Evolutionary conservation across 306 rosid species (phyloP), one percentile per base, ranked within the genome.

Genomic region (Dryas drummondii): DNA sequence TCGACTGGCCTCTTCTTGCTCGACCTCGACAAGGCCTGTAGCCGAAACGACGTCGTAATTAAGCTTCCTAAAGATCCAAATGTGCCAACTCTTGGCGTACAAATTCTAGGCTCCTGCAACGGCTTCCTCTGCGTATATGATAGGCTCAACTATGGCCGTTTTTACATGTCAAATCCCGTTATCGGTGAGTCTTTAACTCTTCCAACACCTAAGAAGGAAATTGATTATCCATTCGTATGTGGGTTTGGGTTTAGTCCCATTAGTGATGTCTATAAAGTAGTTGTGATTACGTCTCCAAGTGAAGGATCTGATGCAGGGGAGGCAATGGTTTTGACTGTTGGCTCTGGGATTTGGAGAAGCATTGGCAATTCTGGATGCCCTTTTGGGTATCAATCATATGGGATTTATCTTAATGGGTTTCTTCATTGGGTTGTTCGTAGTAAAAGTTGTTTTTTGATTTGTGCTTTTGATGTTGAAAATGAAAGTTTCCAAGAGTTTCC

Each of bases 171-270:
- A 16, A 66, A 66, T 14, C 71, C 71, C 17, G 51, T 66, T 22
- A 46, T 47, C 16, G 54, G 41, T 47, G 71, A 66, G 55, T 47
- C 55, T 12, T 2, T 66, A 47, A 5, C 55, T n/a, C 40, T 66
- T 66, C 17, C 71, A 17, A 11, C 7, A 19, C 54, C 10, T 66
- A 27, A 8, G 5, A 58, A 19, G 71, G 55, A 11, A 6, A 17
- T 66, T 46, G 71, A 22, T 19, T 47, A 10, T 19, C 55, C 51
- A 3, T 65, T 45, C 47, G 54, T 66, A 10, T 47, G 4, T 5
- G 71, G 71, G 41, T 66, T 66, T 47, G 71, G 71, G 55, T 66
- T 46, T 66, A 17, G 71, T 19, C 56, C 71, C 4, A 17, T 6
- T 5, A 27, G 10, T 67, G 71, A 27, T 50, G 71, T 22, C 37